Conservation (phyloP, 2,329 filamentous ascomycete genomes). For the Tolypocladium tundrense region DNA sequence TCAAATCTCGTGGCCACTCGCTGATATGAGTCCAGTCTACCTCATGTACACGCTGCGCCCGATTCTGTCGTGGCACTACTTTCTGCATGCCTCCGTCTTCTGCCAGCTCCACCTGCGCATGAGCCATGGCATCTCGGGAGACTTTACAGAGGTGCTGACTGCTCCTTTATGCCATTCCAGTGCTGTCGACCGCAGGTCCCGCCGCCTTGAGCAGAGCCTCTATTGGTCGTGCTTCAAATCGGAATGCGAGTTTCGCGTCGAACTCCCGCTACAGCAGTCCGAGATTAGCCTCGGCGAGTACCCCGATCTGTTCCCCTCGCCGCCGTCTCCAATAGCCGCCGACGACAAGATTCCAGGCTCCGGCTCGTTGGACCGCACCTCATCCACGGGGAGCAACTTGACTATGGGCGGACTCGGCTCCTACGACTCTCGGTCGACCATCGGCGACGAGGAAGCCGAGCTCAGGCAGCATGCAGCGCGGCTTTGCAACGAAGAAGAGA, state of each 20-base stretch:
- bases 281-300: background rate
- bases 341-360: background rate
- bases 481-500: constrained; percentile 16
- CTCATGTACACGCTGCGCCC: constrained; percentile 25
- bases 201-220: background rate
- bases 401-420: background rate
- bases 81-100: background rate
- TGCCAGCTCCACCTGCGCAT: background rate
- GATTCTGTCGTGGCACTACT: background rate
- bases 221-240: background rate
- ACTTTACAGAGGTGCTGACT: background rate
- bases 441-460: background rate
- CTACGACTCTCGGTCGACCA: background rate
- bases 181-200: background rate
- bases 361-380: background rate
- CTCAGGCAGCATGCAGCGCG: background rate
- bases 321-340: background rate
- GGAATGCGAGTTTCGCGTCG: background rate
- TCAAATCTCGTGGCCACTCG: background rate
- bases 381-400: background rate
- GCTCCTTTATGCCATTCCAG: background rate
- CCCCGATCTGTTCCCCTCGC: background rate
- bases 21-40: constrained; percentile 14
- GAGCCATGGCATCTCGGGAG: background rate
- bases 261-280: background rate